Base-by-base conservation (phyloP, 1,284 basidiomycete species). In the Psilocybe mexicana region DNA sequence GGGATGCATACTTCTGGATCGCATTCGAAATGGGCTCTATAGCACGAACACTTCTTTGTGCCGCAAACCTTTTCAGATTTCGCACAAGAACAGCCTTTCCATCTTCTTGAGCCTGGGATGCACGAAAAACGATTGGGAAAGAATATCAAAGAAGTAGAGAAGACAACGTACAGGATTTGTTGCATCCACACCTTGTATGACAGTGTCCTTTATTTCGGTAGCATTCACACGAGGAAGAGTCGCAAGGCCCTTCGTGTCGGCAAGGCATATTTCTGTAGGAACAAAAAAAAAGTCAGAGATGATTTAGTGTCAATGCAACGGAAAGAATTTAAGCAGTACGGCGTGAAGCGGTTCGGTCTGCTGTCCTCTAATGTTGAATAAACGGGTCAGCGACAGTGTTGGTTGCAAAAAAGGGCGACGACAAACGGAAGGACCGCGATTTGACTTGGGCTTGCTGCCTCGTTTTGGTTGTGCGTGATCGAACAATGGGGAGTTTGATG, bases 1-100 rank as follows among this genome's bases (percentile, higher is more conserved):
- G 66, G 68, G 0, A 63, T 1, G 62, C 83, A 85, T 8, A 82
- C 45, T 23, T 79, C 78, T 0, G 82, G 80, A 63, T 84, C 82
- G 61, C 84, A 86, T 64, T 85, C 84, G n/a, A 81, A 69, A 26
- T 72, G 65, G 0, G 74, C 73, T 2, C 59, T 59, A 48, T 68
- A 73, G 63, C 84, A 86, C 0, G 77, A 74, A 62, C 84, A 86
- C 10, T 69, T 66, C 3, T 66, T 59, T 1, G 72, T 76, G 12
- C 63, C 57, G 50, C 70, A 72, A 1, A 64, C 55, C 18, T 61
- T 68, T 23, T 53, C 63, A 0, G 62, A 61, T 52, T 63, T 63
- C 0, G 64, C 61, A 61, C 81, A 83, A 1, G 59, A 59, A 57
- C 82, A 85, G 1, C 82, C 82, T n/a, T 60, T 61, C 74, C 76